Evolutionary conservation across 2,329 filamentous ascomycete species (phyloP).

Genomic region (Leptographium procerum): DNA sequence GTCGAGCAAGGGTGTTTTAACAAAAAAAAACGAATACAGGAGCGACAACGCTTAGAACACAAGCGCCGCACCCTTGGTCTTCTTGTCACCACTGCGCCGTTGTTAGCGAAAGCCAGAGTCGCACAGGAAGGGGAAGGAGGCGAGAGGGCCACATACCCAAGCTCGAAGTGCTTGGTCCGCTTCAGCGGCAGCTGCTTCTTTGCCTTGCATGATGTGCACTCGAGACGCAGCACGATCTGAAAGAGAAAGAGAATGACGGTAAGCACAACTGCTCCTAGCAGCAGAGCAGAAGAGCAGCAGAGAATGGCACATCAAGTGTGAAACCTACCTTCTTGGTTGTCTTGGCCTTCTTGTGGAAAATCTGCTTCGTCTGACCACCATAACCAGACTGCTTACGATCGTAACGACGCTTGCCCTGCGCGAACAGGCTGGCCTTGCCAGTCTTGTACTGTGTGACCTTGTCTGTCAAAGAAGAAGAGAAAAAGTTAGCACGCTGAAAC

Average conservation of each 20-base stretch:
- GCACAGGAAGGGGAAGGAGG: background rate
- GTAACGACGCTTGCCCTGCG: constrained; percentile 98
- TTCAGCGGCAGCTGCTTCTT: constrained; percentile 97
- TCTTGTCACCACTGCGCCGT: constrained; percentile 93
- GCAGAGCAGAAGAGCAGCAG: too few relatives aligned
- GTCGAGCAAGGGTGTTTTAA: background rate
- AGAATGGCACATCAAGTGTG: background rate
- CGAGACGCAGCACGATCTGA: constrained; percentile 84
- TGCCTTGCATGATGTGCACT: constrained; percentile 96
- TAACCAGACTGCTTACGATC: constrained; percentile 86
- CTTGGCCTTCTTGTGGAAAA: constrained; percentile 99
- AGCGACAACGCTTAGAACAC: constrained; percentile 71
- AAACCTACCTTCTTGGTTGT: constrained; percentile 79
- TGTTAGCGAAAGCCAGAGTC: constrained; percentile 9
- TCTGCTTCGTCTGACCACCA: constrained; percentile 99
- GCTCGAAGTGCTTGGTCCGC: constrained; percentile 99
- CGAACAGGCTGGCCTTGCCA: constrained; percentile 25
- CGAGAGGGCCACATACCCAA: constrained; percentile 59
- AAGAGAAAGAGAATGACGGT: background rate
- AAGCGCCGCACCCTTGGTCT: constrained; percentile 99
- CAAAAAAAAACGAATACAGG: constrained; percentile 1
- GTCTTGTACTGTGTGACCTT: constrained; percentile 74
- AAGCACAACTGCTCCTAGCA: background rate
- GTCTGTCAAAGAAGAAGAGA: constrained; percentile 33
- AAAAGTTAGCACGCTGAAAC: too few relatives aligned